A percentile compares a stretch with the other conserved stretches of the same genome.
These are phyloP conservation scores for Colletotrichum echinochloae DNA, from an alignment of 2,329 filamentous ascomycete genomes.

Conservation along the genomic window DNA sequence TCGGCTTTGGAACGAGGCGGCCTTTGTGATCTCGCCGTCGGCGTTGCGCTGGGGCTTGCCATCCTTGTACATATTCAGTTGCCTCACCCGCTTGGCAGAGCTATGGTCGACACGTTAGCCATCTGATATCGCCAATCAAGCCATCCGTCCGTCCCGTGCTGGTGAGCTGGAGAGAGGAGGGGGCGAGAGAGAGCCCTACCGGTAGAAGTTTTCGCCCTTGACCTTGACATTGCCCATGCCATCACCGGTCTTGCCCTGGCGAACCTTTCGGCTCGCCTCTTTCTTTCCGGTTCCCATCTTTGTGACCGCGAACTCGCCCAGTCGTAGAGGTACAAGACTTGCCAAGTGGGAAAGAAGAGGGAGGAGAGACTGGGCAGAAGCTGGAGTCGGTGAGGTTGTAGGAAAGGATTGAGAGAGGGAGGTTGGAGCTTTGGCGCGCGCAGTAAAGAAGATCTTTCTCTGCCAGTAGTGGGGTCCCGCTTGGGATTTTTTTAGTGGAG, in stretches of 20 bases:
- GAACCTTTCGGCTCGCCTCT: constrained; percentile 83
- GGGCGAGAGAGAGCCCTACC: constrained; percentile 67
- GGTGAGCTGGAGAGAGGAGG: background rate
- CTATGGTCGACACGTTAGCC: constrained; percentile 45
- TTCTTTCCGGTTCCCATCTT: constrained; percentile 93
- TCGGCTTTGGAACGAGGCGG: constrained; percentile 84
- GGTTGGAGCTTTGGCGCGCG: constrained; percentile 30
- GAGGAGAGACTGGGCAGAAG: constrained; percentile 30
- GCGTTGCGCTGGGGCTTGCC: constrained; percentile 86
- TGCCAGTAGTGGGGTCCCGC: constrained; percentile 28
- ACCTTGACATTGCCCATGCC: constrained; percentile 91
- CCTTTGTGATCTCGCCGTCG: constrained; percentile 84
- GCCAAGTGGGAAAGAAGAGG: constrained; percentile 5
- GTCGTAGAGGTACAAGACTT: constrained; percentile 43
- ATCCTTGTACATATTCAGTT: constrained; percentile 90
- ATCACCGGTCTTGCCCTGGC: constrained; percentile 87
- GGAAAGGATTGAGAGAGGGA: constrained; percentile 41
- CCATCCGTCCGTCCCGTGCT: background rate
- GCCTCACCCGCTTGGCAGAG: constrained; percentile 87
- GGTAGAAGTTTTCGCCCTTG: constrained; percentile 99
- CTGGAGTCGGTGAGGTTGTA: constrained; percentile 26
- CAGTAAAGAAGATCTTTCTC: constrained; percentile 38
- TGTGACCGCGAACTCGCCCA: constrained; percentile 39
- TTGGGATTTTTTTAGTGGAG: constrained; percentile 40
- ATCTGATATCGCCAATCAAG: background rate